Evolutionary conservation across 129 eudicot species (phyloP).

Genomic region (Flaveria ramosissima): DNA sequence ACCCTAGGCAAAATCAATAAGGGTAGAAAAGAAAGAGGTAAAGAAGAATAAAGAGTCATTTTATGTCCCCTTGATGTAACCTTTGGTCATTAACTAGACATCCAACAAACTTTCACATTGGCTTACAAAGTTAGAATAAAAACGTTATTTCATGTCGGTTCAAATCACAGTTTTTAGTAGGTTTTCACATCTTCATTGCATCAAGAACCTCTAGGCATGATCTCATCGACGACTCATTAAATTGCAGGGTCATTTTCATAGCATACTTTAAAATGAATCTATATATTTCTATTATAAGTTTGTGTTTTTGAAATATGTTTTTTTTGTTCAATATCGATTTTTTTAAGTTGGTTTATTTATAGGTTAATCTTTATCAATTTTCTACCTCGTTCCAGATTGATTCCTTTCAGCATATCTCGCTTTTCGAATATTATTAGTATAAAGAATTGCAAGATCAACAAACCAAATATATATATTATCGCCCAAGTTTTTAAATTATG

Average conservation of each 20-base stretch:
- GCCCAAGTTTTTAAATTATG: background rate
- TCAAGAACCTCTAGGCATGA: too few relatives aligned
- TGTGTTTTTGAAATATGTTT: too few relatives aligned
- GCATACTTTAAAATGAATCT: too few relatives aligned
- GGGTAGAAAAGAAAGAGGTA: slow-evolving; percentile 17
- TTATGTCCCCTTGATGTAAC: slow-evolving; percentile 38
- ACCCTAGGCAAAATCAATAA: slow-evolving; percentile 30
- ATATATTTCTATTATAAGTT: too few relatives aligned
- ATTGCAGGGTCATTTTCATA: too few relatives aligned
- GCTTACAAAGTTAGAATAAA: background rate
- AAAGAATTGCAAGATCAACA: background rate
- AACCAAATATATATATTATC: background rate
- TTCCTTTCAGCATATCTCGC: background rate
- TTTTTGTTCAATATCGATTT: too few relatives aligned
- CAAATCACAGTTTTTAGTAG: too few relatives aligned
- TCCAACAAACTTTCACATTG: slow-evolving; percentile 6
- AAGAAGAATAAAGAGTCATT: slow-evolving; percentile 37
- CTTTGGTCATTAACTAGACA: slow-evolving; percentile 32
- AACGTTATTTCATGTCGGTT: too few relatives aligned
- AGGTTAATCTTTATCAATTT: background rate
- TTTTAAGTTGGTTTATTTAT: background rate
- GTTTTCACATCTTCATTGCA: background rate
- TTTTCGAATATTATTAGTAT: background rate
- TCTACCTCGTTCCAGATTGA: background rate
- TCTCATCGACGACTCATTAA: too few relatives aligned